Evolutionary conservation across 805 yeast genomes (phyloP).

Genomic region (Kluyveromyces lactis): DNA sequence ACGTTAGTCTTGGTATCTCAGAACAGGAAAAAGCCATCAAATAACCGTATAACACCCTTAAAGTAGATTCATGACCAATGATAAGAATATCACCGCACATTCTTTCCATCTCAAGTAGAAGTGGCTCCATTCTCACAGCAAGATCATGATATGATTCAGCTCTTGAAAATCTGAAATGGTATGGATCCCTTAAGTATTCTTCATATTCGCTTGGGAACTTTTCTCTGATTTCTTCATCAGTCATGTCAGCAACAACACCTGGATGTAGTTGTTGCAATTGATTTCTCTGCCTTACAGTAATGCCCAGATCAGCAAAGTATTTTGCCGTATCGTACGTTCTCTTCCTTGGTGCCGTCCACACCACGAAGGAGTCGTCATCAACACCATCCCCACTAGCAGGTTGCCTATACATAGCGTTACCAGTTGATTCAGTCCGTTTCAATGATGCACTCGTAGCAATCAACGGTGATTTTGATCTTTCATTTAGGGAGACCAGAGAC

Average conservation of each 20-base stretch:
- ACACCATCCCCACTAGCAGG: conserved; percentile 45
- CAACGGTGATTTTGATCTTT: conserved; percentile 17
- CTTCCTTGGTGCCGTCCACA: conserved; percentile 92
- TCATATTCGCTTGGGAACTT: conserved; percentile 64
- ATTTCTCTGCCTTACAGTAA: conserved; percentile 64
- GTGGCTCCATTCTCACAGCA: conserved; percentile 89
- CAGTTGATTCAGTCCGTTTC: conserved; percentile 18
- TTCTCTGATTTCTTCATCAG: conserved; percentile 47
- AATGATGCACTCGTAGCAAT: conserved; percentile 20
- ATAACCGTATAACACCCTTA: conserved; percentile 87
- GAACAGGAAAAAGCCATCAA: conserved; percentile 83
- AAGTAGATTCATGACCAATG: conserved; percentile 87
- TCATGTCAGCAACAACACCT: conserved; percentile 71
- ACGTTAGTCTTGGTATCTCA: conserved; percentile 74
- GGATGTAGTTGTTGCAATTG: conserved; percentile 86
- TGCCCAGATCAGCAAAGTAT: conserved; percentile 53
- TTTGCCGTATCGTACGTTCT: conserved; percentile 76
- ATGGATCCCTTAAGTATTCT: conserved; percentile 67
- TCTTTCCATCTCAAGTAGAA: conserved; percentile 88
- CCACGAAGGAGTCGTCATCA: conserved; percentile 55
- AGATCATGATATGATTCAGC: conserved; percentile 95
- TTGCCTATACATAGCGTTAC: conserved; percentile 26
- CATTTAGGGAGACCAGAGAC: conserved; percentile 1
- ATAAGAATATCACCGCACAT: conserved; percentile 80
- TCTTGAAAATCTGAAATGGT: conserved; percentile 85